Evolutionary conservation across 169 alveolate species (phyloP), one percentile per base, ranked within the genome.

Genomic region (Eimeria tenella): DNA sequence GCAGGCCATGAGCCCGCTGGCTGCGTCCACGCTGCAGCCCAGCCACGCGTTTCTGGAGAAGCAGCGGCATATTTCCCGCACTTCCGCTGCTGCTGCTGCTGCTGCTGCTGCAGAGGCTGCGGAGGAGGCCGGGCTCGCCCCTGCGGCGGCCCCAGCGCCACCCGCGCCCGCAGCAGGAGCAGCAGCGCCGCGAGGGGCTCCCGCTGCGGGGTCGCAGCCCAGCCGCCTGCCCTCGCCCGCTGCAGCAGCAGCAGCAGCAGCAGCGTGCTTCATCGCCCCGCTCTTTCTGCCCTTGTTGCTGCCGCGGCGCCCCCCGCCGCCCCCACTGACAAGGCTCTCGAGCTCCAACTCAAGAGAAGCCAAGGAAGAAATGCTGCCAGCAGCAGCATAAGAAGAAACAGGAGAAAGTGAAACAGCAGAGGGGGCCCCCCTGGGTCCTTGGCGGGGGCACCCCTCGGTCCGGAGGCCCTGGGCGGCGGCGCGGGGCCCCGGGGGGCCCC

Each of bases 1-100:
- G 91, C 91, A 83, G n/a, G 79, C 91, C 91, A 83, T 83, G 49
- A 83, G 91, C 63, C 91, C 91, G 79, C 91, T 83, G 23, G 91
- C 79, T 60, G 77, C 91, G 70, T 83, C 91, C 11, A 83, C 77
- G 70, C 91, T 83, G 79, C 91, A 83, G 25, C 91, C 77, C 3
- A 60, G 91, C 91, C 91, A 83, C 49, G 79, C 62, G 2, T 60
- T 70, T 10, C 79, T 55, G 49, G 79, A 62, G 62, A 56, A 56
- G 50, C 77, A 83, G 21, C 74, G 74, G 25, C 91, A 83, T 25
- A 83, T 31, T 62, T 83, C 91, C 91, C 77, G 74, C 42, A 62
- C 91, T 42, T 83, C 91, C 25, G 77, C 79, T 31, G 91, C 74
- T 62, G 91, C 74, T 60, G 90, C 90, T 55, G 77, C n/a, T 81